Evolutionary conservation across 2,329 filamentous ascomycete genomes (phyloP).

Genomic region (Phialocephala sp.): DNA sequence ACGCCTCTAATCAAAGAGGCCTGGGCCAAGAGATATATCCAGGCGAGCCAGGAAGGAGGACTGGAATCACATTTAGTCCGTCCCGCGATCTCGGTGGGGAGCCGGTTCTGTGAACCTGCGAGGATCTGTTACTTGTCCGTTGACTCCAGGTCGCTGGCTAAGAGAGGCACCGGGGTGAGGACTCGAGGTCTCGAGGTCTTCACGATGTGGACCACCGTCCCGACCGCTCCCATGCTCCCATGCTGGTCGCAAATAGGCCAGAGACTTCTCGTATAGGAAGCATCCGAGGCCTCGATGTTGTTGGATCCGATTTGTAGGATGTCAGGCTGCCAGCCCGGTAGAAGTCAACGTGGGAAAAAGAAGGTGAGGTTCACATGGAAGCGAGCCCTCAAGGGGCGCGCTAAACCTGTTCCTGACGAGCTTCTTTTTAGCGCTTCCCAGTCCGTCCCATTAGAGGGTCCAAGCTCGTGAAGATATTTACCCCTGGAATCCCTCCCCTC

Average conservation of each 20-base stretch:
- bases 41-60: background rate
- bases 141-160: background rate
- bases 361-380: background rate
- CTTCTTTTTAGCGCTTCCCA: background rate
- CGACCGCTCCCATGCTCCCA: background rate
- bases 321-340: background rate
- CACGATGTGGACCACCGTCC: background rate
- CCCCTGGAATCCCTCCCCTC: background rate
- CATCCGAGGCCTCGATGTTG: background rate
- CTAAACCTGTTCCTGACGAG: background rate
- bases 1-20: constrained; percentile 13
- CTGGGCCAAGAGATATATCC: background rate
- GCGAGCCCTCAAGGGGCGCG: background rate
- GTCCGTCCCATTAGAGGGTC: background rate
- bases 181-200: background rate
- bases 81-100: background rate
- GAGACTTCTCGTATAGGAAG: background rate
- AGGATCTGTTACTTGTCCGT: background rate
- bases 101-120: background rate
- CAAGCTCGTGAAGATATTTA: constrained; percentile 4
- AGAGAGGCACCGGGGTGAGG: background rate
- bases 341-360: background rate
- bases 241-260: background rate
- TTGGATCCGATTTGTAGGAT: background rate
- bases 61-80: background rate